A percentile compares a stretch with the other conserved stretches of the same genome.
Conservation (phyloP, 768 basidiomycete genomes). For the Nidularia sp. region DNA sequence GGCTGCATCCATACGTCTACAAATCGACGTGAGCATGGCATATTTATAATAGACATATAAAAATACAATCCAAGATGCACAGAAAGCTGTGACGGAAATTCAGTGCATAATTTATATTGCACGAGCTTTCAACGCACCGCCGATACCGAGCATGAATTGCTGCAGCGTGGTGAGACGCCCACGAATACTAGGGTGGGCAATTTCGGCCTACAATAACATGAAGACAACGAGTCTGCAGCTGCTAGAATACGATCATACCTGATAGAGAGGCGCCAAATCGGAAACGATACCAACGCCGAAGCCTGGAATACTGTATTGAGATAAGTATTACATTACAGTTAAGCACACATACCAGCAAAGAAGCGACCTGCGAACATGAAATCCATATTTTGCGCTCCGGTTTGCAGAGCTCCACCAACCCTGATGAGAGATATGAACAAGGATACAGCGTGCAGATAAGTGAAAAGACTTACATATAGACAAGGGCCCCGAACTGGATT, state of each 20-base stretch:
- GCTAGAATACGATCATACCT: constrained; percentile 17
- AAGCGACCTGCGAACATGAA: constrained; percentile 49
- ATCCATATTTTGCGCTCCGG: constrained; percentile 39
- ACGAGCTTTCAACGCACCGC: constrained; percentile 18
- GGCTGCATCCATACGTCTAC: constrained; percentile 37
- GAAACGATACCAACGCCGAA: constrained; percentile 45
- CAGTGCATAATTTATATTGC: background rate
- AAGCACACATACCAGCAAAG: constrained; percentile 32
- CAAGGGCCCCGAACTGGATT: constrained; percentile 32
- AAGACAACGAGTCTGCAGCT: background rate
- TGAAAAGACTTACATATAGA: constrained; percentile 27
- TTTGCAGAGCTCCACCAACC: constrained; percentile 42
- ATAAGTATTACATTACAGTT: background rate
- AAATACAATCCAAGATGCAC: constrained; percentile 43
- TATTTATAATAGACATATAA: background rate
- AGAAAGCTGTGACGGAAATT: constrained; percentile 28
- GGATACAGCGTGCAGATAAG: background rate
- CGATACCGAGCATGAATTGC: constrained; percentile 50
- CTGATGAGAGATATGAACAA: constrained; percentile 9
- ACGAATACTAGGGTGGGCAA: constrained; percentile 53
- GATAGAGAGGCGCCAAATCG: constrained; percentile 48
- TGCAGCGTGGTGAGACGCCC: constrained; percentile 50
- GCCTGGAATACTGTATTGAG: constrained; percentile 10
- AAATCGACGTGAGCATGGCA: background rate
- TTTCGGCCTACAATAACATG: constrained; percentile 33